phyloP scores from a whole-genome alignment of 441 rosid genomes.

The Populus hybrid region DNA sequence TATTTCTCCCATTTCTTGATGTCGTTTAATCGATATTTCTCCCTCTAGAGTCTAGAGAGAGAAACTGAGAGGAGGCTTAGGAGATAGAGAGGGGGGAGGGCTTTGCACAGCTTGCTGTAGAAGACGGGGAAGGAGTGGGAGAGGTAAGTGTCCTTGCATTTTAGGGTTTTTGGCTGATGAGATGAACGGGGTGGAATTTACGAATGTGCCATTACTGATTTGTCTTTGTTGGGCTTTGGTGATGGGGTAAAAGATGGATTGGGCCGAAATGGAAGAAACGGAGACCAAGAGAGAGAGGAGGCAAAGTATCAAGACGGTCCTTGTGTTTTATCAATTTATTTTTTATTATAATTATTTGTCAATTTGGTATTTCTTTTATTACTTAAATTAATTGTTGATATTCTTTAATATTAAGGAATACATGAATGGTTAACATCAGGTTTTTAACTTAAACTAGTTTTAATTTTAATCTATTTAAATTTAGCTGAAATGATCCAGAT shows the following conservation, averaged over 20 bases:
- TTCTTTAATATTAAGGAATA: no score
- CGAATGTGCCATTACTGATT: background rate
- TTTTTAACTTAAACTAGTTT: no score
- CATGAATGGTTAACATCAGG: no score
- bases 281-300: no score
- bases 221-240: background rate
- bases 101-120: background rate
- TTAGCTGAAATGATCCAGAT: no score
- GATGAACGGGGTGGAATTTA: background rate
- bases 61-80: background rate
- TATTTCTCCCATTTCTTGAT: slow-evolving; percentile 33
- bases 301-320: no score
- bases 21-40: background rate
- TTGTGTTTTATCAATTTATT: no score
- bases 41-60: slow-evolving; percentile 13
- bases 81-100: background rate
- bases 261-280: no score
- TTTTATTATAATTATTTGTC: no score
- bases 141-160: background rate
- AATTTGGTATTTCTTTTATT: no score
- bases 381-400: no score
- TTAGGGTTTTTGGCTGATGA: background rate
- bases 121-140: background rate
- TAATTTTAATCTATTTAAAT: no score
- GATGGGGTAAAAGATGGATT: background rate